Conservation (phyloP, 306 rosid genomes). For the Ormosia semicastrata region DNA sequence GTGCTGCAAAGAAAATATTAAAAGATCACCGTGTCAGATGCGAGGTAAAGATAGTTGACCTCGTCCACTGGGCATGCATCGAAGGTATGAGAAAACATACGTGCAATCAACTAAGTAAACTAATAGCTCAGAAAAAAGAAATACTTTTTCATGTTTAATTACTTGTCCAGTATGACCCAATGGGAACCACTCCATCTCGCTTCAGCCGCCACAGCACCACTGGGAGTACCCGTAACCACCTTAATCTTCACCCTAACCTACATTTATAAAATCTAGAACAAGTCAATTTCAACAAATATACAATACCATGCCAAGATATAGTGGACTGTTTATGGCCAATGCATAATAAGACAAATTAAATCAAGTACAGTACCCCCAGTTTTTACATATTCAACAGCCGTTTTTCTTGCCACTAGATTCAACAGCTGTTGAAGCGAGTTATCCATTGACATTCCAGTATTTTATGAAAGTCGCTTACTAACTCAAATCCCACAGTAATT, state of each 20-base stretch:
- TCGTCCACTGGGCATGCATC: background rate
- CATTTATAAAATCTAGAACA: slow-evolving; percentile 14
- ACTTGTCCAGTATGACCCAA: slow-evolving; percentile 99
- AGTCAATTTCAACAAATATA: background rate
- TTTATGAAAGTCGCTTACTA: background rate
- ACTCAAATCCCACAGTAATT: background rate
- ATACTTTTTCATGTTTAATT: slow-evolving; percentile 73
- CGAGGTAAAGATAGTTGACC: background rate
- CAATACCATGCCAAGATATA: background rate
- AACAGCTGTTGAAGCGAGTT: background rate
- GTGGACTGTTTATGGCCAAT: background rate
- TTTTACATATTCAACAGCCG: background rate
- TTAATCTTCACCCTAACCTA: slow-evolving; percentile 90
- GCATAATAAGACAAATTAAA: background rate
- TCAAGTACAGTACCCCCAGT: background rate
- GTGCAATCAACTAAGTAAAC: slow-evolving; percentile 28
- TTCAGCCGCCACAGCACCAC: slow-evolving; percentile 87
- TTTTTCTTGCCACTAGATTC: background rate
- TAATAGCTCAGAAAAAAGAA: slow-evolving; percentile 63
- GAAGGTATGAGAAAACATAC: background rate
- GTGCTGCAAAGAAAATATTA: background rate
- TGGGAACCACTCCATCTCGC: slow-evolving; percentile 81
- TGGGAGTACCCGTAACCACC: slow-evolving; percentile 72
- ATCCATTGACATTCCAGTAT: background rate
- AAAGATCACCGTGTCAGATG: background rate